Conservation (phyloP, 768 basidiomycete species). For the Leccinum ochraceum region DNA sequence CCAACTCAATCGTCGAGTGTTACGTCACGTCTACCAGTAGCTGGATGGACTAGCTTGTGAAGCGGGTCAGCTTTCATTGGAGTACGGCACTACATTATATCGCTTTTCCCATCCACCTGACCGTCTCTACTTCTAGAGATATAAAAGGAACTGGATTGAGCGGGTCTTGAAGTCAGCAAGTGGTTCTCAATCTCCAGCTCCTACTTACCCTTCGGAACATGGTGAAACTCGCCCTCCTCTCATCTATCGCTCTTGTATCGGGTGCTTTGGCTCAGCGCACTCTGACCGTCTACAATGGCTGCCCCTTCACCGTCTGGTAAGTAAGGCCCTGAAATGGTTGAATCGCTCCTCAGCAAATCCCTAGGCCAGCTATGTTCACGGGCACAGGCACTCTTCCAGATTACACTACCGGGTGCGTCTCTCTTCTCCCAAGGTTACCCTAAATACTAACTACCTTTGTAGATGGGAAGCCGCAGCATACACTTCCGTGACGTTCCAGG, state of each 20-base stretch:
- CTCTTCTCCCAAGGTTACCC: not conserved
- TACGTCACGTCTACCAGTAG: not conserved
- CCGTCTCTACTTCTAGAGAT: not conserved
- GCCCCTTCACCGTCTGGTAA: constrained; percentile 71
- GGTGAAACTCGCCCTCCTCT: constrained; percentile 28
- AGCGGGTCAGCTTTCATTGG: not conserved
- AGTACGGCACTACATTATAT: too few species aligned
- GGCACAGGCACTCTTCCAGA: constrained; percentile 51
- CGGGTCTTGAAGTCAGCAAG: not conserved
- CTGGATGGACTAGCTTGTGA: not conserved
- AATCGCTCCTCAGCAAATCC: constrained; percentile 1
- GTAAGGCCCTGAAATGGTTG: constrained; percentile 7
- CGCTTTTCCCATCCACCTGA: not conserved
- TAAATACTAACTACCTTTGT: constrained; percentile 2
- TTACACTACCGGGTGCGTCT: constrained; percentile 46
- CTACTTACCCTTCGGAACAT: not conserved
- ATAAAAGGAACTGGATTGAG: constrained; percentile 17
- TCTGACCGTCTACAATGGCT: constrained; percentile 60
- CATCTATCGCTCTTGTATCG: constrained; percentile 34
- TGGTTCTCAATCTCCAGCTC: not conserved
- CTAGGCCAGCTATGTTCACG: constrained; percentile 61
- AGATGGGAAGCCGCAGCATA: constrained; percentile 38
- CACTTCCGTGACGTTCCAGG: constrained; percentile 31
- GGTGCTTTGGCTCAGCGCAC: constrained; percentile 49
- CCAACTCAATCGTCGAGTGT: not conserved